A percentile compares a stretch with the other conserved stretches of the same genome.
These are phyloP conservation scores for Nemania sp. DNA, from an alignment of 2,329 filamentous ascomycete genomes.

Conservation along the genomic window DNA sequence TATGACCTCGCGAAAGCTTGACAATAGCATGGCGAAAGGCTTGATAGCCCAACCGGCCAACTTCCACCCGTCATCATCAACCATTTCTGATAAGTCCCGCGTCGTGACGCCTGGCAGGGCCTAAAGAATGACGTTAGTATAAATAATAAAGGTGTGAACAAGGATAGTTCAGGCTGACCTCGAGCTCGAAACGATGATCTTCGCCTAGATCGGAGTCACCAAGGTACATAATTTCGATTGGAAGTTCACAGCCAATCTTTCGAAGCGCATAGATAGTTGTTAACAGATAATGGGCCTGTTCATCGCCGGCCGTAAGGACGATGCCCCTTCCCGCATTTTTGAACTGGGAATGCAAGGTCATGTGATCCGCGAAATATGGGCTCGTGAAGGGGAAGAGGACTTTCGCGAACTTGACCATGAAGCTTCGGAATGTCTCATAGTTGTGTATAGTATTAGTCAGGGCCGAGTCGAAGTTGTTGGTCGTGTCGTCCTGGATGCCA, in stretches of 20 bases:
- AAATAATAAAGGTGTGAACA: neutral
- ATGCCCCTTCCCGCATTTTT: constrained; percentile 47
- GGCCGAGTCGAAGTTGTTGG: constrained; percentile 16
- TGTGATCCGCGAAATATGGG: constrained; percentile 49
- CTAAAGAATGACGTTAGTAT: constrained; percentile 10
- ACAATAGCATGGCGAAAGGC: constrained; percentile 50
- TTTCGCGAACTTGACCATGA: constrained; percentile 44
- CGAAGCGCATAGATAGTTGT: constrained; percentile 46
- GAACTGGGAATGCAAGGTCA: constrained; percentile 47
- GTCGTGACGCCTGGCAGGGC: constrained; percentile 47
- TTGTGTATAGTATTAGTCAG: constrained; percentile 42
- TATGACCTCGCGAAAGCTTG: constrained; percentile 51
- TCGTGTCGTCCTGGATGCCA: constrained; percentile 16
- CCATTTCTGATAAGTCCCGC: constrained; percentile 48
- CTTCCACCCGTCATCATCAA: constrained; percentile 48
- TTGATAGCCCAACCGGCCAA: constrained; percentile 51
- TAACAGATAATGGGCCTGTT: constrained; percentile 47
- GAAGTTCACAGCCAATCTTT: constrained; percentile 43
- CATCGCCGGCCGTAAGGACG: constrained; percentile 49
- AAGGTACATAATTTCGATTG: constrained; percentile 46
- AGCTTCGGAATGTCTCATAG: constrained; percentile 48
- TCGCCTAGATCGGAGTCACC: constrained; percentile 49
- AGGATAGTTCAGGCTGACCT: constrained; percentile 30
- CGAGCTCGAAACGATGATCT: constrained; percentile 45
- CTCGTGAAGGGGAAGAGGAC: constrained; percentile 46